These are phyloP conservation scores for Clavispora vitiphila DNA, from an alignment of 805 yeast genomes.

Conservation along the genomic window DNA sequence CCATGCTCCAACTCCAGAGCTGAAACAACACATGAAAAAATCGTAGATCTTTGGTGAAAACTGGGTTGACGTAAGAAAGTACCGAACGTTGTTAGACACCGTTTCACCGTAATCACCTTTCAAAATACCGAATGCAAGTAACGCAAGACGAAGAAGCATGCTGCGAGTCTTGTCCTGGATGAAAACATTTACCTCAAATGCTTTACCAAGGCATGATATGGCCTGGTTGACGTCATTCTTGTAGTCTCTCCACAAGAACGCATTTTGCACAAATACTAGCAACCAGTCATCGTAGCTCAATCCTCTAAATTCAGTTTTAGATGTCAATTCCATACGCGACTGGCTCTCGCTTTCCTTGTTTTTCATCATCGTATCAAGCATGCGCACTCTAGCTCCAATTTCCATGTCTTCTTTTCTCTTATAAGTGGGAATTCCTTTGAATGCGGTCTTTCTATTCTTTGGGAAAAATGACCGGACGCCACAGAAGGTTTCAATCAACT, in stretches of 20 bases:
- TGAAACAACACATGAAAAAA: slow-evolving; percentile 61
- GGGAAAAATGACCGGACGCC: slow-evolving; percentile 76
- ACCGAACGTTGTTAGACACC: slow-evolving; percentile 56
- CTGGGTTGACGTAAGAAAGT: slow-evolving; percentile 62
- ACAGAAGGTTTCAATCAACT: slow-evolving; percentile 76
- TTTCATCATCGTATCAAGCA: slow-evolving; percentile 62
- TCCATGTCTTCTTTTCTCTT: slow-evolving; percentile 58
- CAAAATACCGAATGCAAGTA: slow-evolving; percentile 51
- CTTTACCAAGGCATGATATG: slow-evolving; percentile 56
- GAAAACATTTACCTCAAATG: slow-evolving; percentile 76
- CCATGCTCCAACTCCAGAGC: slow-evolving; percentile 55
- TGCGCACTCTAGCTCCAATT: slow-evolving; percentile 66
- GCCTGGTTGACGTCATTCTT: slow-evolving; percentile 59
- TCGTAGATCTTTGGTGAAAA: slow-evolving; percentile 67
- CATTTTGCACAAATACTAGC: slow-evolving; percentile 72
- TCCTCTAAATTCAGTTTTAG: slow-evolving; percentile 66
- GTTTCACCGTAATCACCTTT: slow-evolving; percentile 46
- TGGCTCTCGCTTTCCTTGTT: slow-evolving; percentile 37
- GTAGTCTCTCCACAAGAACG: slow-evolving; percentile 59
- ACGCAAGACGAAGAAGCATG: slow-evolving; percentile 57
- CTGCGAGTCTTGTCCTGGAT: slow-evolving; percentile 57
- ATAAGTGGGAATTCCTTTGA: slow-evolving; percentile 62
- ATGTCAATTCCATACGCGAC: slow-evolving; percentile 35
- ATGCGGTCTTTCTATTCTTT: slow-evolving; percentile 63
- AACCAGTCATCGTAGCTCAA: slow-evolving; percentile 80